These are phyloP conservation scores for Atkinsonella hypoxylon DNA, from an alignment of 2,329 filamentous ascomycete species.

Conservation along the genomic window DNA sequence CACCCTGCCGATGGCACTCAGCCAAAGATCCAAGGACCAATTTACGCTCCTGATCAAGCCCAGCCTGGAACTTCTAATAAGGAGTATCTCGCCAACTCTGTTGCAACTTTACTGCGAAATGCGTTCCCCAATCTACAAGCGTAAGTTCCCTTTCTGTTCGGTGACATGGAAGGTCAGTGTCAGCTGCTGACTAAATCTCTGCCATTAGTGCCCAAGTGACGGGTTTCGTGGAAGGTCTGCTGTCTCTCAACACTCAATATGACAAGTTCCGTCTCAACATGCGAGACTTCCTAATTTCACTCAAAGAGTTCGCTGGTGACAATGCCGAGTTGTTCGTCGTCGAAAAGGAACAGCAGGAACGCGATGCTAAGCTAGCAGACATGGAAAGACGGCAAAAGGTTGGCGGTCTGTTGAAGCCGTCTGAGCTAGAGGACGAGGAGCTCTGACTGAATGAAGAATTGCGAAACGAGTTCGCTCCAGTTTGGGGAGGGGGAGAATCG, in stretches of 20 bases:
- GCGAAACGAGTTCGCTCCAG: conserved; percentile 45
- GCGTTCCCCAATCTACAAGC: conserved; percentile 88
- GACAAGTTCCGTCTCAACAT: conserved; percentile 93
- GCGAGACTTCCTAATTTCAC: conserved; percentile 90
- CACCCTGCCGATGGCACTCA: conserved; percentile 53
- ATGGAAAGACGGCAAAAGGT: conserved; percentile 90
- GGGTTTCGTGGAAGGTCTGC: conserved; percentile 80
- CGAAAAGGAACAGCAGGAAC: conserved; percentile 86
- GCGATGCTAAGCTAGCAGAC: conserved; percentile 76
- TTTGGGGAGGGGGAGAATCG: conserved; percentile 12
- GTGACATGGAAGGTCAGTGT: background rate
- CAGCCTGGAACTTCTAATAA: conserved; percentile 74
- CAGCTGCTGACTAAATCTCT: conserved; percentile 21
- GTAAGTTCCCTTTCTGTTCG: conserved; percentile 39
- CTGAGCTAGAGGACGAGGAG: conserved; percentile 87
- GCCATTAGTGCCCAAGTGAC: conserved; percentile 64
- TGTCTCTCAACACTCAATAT: conserved; percentile 77
- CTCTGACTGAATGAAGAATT: conserved; percentile 71
- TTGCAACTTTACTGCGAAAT: conserved; percentile 70
- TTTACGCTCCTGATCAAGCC: conserved; percentile 78
- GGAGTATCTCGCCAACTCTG: conserved; percentile 82
- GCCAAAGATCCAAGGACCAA: conserved; percentile 83
- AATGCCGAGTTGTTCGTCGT: conserved; percentile 89
- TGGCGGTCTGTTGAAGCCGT: conserved; percentile 88
- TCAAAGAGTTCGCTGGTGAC: conserved; percentile 94